A percentile compares a stretch with the other conserved stretches of the same genome.
Evolutionary conservation across 1,139 yeast species (phyloP).

Genomic region (Kodamaea fungicola): DNA sequence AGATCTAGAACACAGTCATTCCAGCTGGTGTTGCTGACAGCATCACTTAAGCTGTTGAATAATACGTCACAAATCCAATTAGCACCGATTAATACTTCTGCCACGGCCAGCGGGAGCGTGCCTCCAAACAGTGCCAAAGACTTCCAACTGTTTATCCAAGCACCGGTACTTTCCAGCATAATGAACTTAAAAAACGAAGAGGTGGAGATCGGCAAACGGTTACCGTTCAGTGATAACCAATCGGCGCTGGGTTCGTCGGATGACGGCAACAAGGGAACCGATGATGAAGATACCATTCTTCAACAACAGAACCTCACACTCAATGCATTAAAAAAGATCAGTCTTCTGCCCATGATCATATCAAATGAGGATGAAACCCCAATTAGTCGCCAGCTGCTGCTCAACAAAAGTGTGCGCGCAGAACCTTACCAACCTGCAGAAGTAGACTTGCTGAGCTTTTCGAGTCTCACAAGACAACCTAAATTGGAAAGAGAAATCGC

Average conservation of each 20-base stretch:
- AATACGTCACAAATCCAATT: constrained; percentile 18
- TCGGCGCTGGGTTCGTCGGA: constrained; percentile 7
- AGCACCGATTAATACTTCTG: constrained; percentile 9
- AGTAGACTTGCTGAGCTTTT: constrained; percentile 48
- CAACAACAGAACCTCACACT: constrained; percentile 45
- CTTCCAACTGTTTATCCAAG: constrained; percentile 48
- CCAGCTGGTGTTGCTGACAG: constrained; percentile 61
- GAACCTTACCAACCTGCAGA: constrained; percentile 54
- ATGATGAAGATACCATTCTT: constrained; percentile 34
- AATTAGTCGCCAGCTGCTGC: constrained; percentile 2
- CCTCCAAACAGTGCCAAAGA: constrained; percentile 19
- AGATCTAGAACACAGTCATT: constrained; percentile 57
- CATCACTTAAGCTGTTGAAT: constrained; percentile 49
- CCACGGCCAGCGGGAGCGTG: constrained; percentile 2
- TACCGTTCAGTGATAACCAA: constrained; percentile 34
- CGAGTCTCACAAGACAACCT: constrained; percentile 47
- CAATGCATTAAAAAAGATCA: constrained; percentile 44
- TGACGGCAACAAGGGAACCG: constrained; percentile 6
- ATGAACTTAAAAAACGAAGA: constrained; percentile 31
- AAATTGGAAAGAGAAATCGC: constrained; percentile 13
- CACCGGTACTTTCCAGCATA: constrained; percentile 44
- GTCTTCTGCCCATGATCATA: constrained; percentile 43
- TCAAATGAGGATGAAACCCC: constrained; percentile 14
- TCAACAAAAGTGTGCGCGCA: background rate
- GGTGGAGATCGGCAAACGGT: constrained; percentile 40